Percentiles rank a stretch among this genome's conserved stretches.
Conservation (phyloP, 768 basidiomycete species). For the Auriscalpium microsporum region DNA sequence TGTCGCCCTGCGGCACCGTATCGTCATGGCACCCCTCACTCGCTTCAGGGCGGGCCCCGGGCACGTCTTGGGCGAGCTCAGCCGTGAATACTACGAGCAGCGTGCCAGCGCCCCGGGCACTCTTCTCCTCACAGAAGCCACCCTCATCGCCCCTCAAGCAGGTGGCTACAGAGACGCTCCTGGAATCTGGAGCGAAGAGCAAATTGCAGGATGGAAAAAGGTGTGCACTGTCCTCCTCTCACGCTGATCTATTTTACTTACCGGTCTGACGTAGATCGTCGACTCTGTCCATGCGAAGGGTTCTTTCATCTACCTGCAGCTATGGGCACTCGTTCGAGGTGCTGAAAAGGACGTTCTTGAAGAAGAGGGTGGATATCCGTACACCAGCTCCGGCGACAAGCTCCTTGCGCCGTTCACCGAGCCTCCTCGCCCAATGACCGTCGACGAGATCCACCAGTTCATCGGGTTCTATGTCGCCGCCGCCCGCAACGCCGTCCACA, state of each 20-base stretch:
- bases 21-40: slow-evolving; percentile 28
- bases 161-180: slow-evolving; percentile 45
- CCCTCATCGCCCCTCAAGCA: slow-evolving; percentile 40
- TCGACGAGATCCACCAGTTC: too few species aligned
- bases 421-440: too few species aligned
- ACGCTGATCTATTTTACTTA: not conserved
- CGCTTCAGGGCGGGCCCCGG: not conserved
- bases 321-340: too few species aligned
- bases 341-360: too few species aligned
- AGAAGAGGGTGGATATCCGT: too few species aligned
- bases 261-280: not conserved
- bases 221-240: slow-evolving; percentile 18
- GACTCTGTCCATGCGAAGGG: not conserved
- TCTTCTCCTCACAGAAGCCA: slow-evolving; percentile 49
- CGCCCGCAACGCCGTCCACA: too few species aligned
- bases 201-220: slow-evolving; percentile 43
- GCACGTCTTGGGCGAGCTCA: slow-evolving; percentile 29
- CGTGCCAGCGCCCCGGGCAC: slow-evolving; percentile 18
- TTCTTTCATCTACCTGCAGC: too few species aligned
- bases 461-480: too few species aligned
- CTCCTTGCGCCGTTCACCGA: too few species aligned
- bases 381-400: too few species aligned
- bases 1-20: slow-evolving; percentile 36
- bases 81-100: slow-evolving; percentile 4
- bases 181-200: slow-evolving; percentile 55